These are phyloP conservation scores for Podila horticola DNA, from an alignment of 192 early-diverging fungal species.

Conservation along the genomic window DNA sequence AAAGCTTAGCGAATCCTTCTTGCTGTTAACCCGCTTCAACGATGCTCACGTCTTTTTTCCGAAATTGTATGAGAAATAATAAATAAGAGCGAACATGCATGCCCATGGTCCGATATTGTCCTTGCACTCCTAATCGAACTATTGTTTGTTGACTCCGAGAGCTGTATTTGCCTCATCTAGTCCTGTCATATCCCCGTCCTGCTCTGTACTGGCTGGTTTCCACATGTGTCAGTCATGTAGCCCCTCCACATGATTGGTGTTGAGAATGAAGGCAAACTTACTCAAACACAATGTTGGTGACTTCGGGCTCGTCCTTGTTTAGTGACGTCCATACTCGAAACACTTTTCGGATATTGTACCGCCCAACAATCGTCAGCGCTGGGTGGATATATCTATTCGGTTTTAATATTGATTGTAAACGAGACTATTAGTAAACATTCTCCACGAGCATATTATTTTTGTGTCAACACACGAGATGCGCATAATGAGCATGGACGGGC, in stretches of 20 bases:
- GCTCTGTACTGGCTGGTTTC: background rate
- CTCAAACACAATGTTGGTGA: constrained; percentile 49
- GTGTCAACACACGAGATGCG: too few relatives aligned
- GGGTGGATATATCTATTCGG: constrained; percentile 54
- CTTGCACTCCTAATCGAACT: background rate
- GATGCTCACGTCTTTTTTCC: too few relatives aligned
- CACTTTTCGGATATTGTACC: constrained; percentile 59
- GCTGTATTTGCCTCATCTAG: too few relatives aligned
- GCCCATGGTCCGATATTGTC: too few relatives aligned
- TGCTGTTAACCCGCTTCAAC: too few relatives aligned
- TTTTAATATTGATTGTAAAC: background rate
- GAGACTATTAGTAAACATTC: background rate
- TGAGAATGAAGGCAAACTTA: constrained; percentile 11
- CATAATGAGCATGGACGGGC: too few relatives aligned
- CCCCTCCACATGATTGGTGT: background rate
- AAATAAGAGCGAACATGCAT: too few relatives aligned
- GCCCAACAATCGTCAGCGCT: constrained; percentile 56
- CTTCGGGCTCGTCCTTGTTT: constrained; percentile 45
- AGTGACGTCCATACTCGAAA: constrained; percentile 53
- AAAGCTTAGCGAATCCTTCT: too few relatives aligned
- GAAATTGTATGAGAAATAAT: too few relatives aligned
- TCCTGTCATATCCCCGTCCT: background rate
- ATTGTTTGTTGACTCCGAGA: constrained; percentile 17
- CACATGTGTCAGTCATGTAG: background rate
- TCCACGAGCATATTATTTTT: too few relatives aligned